Evolutionary conservation across 2,329 filamentous ascomycete species (phyloP).

Genomic region (Fusarium sacchari): DNA sequence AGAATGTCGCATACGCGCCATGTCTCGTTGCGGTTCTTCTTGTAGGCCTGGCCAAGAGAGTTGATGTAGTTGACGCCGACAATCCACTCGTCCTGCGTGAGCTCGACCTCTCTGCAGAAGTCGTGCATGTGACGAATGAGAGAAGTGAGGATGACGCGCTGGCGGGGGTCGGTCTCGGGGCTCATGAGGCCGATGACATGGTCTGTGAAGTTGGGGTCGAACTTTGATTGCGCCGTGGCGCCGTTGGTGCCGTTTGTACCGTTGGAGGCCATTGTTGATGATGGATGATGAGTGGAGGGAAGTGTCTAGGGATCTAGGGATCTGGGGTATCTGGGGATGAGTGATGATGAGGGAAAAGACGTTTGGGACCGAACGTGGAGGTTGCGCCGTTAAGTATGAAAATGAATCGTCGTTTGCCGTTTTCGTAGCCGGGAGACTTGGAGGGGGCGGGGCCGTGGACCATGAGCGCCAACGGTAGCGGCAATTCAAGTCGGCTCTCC

Average conservation of each 20-base stretch:
- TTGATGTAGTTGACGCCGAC: slow-evolving; percentile 80
- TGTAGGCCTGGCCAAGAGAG: slow-evolving; percentile 74
- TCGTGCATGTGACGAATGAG: slow-evolving; percentile 80
- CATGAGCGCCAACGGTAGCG: slow-evolving; percentile 19
- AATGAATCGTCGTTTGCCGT: slow-evolving; percentile 24
- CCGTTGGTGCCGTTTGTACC: slow-evolving; percentile 32
- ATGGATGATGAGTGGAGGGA: not conserved
- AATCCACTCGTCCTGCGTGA: slow-evolving; percentile 82
- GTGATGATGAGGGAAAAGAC: not conserved
- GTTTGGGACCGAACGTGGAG: not conserved
- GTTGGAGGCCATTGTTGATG: slow-evolving; percentile 33
- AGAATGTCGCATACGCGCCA: slow-evolving; percentile 78
- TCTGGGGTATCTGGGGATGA: slow-evolving; percentile 6
- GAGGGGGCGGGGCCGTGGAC: slow-evolving; percentile 36
- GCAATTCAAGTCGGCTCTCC: slow-evolving; percentile 35
- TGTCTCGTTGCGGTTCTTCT: slow-evolving; percentile 76
- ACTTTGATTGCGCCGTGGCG: slow-evolving; percentile 49
- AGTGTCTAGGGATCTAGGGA: not conserved
- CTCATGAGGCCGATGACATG: slow-evolving; percentile 79
- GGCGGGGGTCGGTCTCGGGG: slow-evolving; percentile 72
- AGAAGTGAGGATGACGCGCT: slow-evolving; percentile 69
- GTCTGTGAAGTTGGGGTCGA: slow-evolving; percentile 81
- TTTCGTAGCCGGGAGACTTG: slow-evolving; percentile 25
- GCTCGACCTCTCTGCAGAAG: slow-evolving; percentile 80
- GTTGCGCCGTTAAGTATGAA: slow-evolving; percentile 13